Conservation (phyloP, 768 basidiomycete species). For the Russula griseocarnosa region DNA sequence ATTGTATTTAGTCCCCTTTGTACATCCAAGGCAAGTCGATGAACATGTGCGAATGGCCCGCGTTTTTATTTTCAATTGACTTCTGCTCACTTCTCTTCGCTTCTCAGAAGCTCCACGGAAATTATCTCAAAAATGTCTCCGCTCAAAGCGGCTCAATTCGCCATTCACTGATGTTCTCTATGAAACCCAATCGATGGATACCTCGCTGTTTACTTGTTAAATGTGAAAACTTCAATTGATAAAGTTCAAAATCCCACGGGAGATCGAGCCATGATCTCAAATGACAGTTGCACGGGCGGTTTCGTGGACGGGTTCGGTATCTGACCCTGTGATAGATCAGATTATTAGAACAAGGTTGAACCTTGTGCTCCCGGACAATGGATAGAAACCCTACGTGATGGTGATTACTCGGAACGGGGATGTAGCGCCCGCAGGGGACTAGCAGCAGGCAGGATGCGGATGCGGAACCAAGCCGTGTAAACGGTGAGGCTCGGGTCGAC, state of each 20-base stretch:
- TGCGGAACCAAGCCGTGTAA: neutral
- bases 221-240: neutral
- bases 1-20: neutral
- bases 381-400: slow-evolving; percentile 6
- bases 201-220: neutral
- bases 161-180: neutral
- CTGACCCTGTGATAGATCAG: neutral
- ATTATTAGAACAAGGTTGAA: slow-evolving; percentile 1
- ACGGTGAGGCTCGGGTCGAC: neutral
- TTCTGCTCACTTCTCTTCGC: slow-evolving; percentile 6
- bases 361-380: neutral
- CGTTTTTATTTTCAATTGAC: neutral
- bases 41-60: neutral
- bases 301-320: neutral
- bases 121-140: neutral
- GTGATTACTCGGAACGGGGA: neutral
- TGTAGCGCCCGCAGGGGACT: neutral
- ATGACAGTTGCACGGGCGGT: neutral
- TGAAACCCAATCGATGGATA: neutral
- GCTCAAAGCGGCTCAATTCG: neutral
- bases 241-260: neutral
- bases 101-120: slow-evolving; percentile 9
- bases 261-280: neutral
- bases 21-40: slow-evolving; percentile 8
- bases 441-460: neutral